A percentile compares a stretch with the other conserved stretches of the same genome.
These are phyloP conservation scores for Pichia eremophila DNA, from an alignment of 805 yeast species.

Conservation along the genomic window DNA sequence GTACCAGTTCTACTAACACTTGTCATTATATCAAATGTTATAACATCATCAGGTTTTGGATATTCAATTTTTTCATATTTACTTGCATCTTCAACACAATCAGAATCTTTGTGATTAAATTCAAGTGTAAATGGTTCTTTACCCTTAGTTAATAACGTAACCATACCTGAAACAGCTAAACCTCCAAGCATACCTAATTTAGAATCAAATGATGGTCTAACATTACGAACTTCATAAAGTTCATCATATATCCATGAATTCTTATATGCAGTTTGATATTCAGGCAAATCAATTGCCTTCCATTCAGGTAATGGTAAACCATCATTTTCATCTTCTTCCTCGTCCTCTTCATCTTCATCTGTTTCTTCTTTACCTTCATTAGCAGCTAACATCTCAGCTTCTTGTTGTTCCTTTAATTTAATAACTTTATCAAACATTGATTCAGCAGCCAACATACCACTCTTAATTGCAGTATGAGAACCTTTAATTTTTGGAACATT, in stretches of 20 bases:
- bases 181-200: constrained; percentile 79
- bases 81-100: constrained; percentile 58
- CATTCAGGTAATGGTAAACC: constrained; percentile 26
- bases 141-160: constrained; percentile 72
- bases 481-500: constrained; percentile 98
- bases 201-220: constrained; percentile 81
- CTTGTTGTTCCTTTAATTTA: constrained; percentile 33
- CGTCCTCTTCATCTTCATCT: constrained; percentile 34
- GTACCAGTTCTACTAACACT: constrained; percentile 97
- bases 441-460: constrained; percentile 94
- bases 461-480: constrained; percentile 93
- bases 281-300: constrained; percentile 39
- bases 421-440: constrained; percentile 46
- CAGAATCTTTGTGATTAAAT: constrained; percentile 60
- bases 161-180: constrained; percentile 71
- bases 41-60: constrained; percentile 92
- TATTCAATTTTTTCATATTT: constrained; percentile 66
- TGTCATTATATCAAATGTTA: constrained; percentile 86
- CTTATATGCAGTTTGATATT: constrained; percentile 57
- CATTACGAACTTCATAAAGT: constrained; percentile 74
- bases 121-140: constrained; percentile 80
- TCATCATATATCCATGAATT: constrained; percentile 84
- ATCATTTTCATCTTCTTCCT: constrained; percentile 31
- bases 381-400: constrained; percentile 29
- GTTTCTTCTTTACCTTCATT: constrained; percentile 26